Percentiles rank a stretch among this genome's conserved stretches.
Evolutionary conservation across 345 rosid species (phyloP).

Genomic region (Rhodomyrtus tomentosa): DNA sequence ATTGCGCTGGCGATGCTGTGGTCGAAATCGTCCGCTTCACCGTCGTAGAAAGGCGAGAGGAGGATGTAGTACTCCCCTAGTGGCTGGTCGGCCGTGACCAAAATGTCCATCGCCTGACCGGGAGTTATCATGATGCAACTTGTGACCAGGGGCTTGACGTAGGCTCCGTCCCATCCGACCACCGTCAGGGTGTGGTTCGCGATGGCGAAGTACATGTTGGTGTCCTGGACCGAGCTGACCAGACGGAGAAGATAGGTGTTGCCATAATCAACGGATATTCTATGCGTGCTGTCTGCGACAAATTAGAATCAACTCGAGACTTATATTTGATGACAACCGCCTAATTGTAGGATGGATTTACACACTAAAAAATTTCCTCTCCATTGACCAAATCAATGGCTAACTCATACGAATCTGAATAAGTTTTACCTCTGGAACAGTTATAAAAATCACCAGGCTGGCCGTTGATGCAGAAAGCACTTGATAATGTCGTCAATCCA

Average conservation of each 20-base stretch:
- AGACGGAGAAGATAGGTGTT: constrained; percentile 26
- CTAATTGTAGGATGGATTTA: not conserved
- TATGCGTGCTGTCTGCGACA: constrained; percentile 1
- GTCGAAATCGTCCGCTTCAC: constrained; percentile 6
- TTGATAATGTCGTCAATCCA: constrained; percentile 12
- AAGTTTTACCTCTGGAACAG: constrained; percentile 6
- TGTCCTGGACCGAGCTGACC: constrained; percentile 10
- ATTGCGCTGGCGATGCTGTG: constrained; percentile 19
- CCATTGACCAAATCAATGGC: too few species aligned
- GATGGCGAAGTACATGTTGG: constrained; percentile 17
- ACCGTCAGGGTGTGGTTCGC: constrained; percentile 20
- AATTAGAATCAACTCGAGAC: not conserved
- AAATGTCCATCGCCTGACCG: constrained; percentile 25
- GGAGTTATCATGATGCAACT: constrained; percentile 12
- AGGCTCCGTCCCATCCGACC: constrained; percentile 21
- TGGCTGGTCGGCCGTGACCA: constrained; percentile 13
- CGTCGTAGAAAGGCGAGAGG: constrained; percentile 5
- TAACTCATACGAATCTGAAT: not conserved
- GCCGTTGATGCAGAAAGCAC: constrained; percentile 31
- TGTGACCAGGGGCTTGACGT: constrained; percentile 11
- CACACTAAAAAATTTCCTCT: not conserved
- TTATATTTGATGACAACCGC: not conserved
- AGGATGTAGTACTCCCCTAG: constrained; percentile 17
- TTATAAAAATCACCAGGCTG: constrained; percentile 19
- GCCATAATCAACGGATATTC: constrained; percentile 15